Conservation (phyloP, 1,139 yeast genomes). For the Debaryomyces singareniensis region DNA sequence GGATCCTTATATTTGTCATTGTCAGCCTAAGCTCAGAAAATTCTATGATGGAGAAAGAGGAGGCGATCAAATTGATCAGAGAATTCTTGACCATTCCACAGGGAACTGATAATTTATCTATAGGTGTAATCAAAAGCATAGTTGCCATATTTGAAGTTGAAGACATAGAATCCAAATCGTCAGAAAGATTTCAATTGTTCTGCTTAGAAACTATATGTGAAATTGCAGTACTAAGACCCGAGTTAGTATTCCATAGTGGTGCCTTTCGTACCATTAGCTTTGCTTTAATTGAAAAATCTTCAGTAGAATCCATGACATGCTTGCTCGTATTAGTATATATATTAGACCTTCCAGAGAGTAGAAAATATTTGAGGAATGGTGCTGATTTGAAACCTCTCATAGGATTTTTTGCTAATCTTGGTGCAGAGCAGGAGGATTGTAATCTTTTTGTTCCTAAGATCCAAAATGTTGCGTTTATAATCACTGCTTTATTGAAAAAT, state of each 20-base stretch:
- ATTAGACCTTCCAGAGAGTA: constrained; percentile 53
- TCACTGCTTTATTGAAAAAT: constrained; percentile 57
- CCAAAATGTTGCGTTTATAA: constrained; percentile 47
- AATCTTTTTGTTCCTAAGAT: neutral
- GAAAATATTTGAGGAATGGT: constrained; percentile 55
- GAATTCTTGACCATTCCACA: constrained; percentile 50
- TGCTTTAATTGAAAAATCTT: constrained; percentile 48
- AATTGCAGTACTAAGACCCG: constrained; percentile 55
- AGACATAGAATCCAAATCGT: constrained; percentile 17
- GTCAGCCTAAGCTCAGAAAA: constrained; percentile 54
- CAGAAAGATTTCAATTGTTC: constrained; percentile 46
- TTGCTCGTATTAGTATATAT: constrained; percentile 52
- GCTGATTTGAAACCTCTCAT: constrained; percentile 59
- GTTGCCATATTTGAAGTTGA: constrained; percentile 63
- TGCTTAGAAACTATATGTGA: constrained; percentile 72
- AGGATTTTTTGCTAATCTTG: constrained; percentile 44
- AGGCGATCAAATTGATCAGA: constrained; percentile 71
- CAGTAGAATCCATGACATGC: constrained; percentile 50
- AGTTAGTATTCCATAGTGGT: constrained; percentile 53
- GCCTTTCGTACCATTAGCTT: constrained; percentile 58
- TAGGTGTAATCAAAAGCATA: constrained; percentile 66
- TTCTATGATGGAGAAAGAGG: constrained; percentile 61
- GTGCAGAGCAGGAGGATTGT: neutral
- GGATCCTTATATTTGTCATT: constrained; percentile 58
- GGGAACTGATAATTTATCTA: constrained; percentile 52